A percentile compares a stretch with the other conserved stretches of the same genome.
phyloP scores from a whole-genome alignment of 805 yeast species.

The Ogataea populi-albae region DNA sequence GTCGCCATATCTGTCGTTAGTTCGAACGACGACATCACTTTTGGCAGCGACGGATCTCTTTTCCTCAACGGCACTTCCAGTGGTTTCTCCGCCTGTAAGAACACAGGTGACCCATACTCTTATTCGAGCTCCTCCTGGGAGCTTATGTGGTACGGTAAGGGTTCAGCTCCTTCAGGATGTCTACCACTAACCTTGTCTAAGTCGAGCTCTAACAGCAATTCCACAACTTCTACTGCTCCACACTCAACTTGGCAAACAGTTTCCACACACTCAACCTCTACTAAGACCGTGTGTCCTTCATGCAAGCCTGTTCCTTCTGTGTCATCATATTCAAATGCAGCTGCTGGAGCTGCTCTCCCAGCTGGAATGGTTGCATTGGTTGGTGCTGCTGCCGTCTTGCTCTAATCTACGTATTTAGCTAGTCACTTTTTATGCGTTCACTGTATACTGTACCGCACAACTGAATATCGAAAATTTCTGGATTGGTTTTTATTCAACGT shows the following conservation, averaged over 20 bases:
- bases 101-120: slow-evolving; percentile 41
- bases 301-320: slow-evolving; percentile 1
- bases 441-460: background rate
- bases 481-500: too few species aligned
- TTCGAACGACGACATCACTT: slow-evolving; percentile 7
- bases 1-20: slow-evolving; percentile 7
- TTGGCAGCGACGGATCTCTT: slow-evolving; percentile 21
- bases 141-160: slow-evolving; percentile 25
- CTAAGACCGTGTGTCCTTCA: background rate
- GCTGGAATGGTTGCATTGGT: slow-evolving; percentile 14
- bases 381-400: slow-evolving; percentile 12
- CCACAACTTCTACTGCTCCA: slow-evolving; percentile 4
- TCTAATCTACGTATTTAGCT: slow-evolving; percentile 4
- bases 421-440: too few species aligned
- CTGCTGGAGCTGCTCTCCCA: slow-evolving; percentile 10
- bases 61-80: slow-evolving; percentile 28
- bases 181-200: slow-evolving; percentile 7
- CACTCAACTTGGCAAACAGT: slow-evolving; percentile 1
- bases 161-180: slow-evolving; percentile 19
- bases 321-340: slow-evolving; percentile 9
- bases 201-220: slow-evolving; percentile 2
- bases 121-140: slow-evolving; percentile 30
- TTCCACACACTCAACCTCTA: slow-evolving; percentile 1
- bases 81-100: slow-evolving; percentile 38
- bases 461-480: background rate